These are phyloP conservation scores for Hura crepitans DNA, from an alignment of 441 rosid genomes.

Conservation along the genomic window DNA sequence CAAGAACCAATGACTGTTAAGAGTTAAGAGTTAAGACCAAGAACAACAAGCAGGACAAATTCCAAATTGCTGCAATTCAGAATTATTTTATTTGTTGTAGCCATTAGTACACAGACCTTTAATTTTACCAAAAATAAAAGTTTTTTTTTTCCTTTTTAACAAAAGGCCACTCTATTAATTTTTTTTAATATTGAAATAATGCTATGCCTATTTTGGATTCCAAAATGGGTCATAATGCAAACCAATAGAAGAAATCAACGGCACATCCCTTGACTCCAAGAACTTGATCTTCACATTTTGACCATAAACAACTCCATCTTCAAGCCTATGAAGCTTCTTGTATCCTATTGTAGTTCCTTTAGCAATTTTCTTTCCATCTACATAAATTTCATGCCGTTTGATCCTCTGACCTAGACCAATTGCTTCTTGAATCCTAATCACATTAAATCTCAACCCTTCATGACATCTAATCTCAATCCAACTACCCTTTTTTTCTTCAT, in stretches of 20 bases:
- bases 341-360: conserved; percentile 59
- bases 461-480: conserved; percentile 47
- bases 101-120: background rate
- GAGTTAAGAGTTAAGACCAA: too few species aligned
- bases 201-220: conserved; percentile 25
- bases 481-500: conserved; percentile 20
- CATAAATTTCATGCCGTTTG: conserved; percentile 40
- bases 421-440: conserved; percentile 64
- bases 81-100: background rate
- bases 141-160: too few species aligned
- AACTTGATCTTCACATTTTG: conserved; percentile 40
- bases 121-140: too few species aligned
- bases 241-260: conserved; percentile 64
- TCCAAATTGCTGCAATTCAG: background rate
- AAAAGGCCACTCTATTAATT: too few species aligned
- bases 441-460: conserved; percentile 47
- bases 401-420: conserved; percentile 74
- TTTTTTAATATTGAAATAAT: too few species aligned
- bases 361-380: conserved; percentile 45
- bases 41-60: background rate
- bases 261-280: conserved; percentile 42
- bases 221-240: conserved; percentile 56
- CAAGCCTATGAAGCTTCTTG: conserved; percentile 56
- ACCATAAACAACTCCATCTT: conserved; percentile 30
- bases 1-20: too few species aligned